These are phyloP conservation scores for Croton setiger DNA, from an alignment of 441 rosid genomes.

Conservation along the genomic window DNA sequence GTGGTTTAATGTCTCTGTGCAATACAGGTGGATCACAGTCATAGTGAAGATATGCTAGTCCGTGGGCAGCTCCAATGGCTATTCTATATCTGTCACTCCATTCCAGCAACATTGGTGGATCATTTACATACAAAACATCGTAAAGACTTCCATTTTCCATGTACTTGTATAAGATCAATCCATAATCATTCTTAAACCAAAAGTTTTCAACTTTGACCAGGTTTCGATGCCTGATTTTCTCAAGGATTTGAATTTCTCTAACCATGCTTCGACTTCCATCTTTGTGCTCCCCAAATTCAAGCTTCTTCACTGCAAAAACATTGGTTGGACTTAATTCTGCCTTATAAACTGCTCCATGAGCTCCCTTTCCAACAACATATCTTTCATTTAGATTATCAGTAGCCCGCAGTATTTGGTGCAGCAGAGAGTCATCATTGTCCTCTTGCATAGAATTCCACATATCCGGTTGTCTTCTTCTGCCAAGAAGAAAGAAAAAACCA, in stretches of 20 bases:
- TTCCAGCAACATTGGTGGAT: constrained; percentile 31
- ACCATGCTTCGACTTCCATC: constrained; percentile 53
- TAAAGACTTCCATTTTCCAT: constrained; percentile 77
- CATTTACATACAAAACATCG: constrained; percentile 48
- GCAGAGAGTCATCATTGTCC: constrained; percentile 41
- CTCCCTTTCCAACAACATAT: constrained; percentile 66
- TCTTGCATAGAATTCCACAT: constrained; percentile 29
- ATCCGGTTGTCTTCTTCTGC: constrained; percentile 32
- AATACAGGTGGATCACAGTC: constrained; percentile 69
- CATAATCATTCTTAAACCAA: constrained; percentile 63
- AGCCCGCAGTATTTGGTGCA: constrained; percentile 53
- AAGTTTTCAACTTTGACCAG: constrained; percentile 64
- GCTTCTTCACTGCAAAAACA: constrained; percentile 63
- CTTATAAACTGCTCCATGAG: constrained; percentile 67
- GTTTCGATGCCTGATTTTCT: constrained; percentile 64
- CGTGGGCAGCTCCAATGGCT: constrained; percentile 70
- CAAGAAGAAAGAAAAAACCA: constrained; percentile 27
- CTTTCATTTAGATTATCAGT: constrained; percentile 61
- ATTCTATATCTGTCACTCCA: constrained; percentile 62
- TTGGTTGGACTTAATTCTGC: constrained; percentile 42
- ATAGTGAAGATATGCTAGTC: constrained; percentile 73
- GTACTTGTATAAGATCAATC: constrained; percentile 59
- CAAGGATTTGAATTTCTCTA: constrained; percentile 61
- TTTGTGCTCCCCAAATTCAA: constrained; percentile 40
- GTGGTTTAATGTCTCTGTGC: constrained; percentile 84